Percentiles rank a stretch among this genome's conserved stretches.
phyloP scores from a whole-genome alignment of 495 filamentous ascomycete species.

The Xeromyces bisporus region DNA sequence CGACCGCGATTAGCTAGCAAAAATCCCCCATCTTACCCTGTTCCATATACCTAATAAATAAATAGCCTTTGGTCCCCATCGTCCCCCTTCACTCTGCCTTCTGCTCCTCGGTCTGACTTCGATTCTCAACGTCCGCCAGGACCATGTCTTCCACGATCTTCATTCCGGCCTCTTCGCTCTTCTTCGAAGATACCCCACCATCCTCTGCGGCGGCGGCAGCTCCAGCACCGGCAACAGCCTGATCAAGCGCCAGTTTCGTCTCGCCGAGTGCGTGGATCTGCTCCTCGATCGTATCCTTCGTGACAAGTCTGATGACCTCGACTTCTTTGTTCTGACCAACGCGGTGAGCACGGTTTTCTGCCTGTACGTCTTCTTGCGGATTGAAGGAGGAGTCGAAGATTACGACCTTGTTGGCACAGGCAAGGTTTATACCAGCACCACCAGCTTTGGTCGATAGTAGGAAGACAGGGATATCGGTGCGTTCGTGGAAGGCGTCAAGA shows the following conservation, averaged over 20 bases:
- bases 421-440: constrained; percentile 87
- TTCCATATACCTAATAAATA: too few species aligned
- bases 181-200: constrained; percentile 28
- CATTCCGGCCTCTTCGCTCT: constrained; percentile 39
- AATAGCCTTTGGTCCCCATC: too few species aligned
- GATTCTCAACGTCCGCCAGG: constrained; percentile 18
- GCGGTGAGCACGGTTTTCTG: constrained; percentile 89
- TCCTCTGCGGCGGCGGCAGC: constrained; percentile 10
- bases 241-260: constrained; percentile 84
- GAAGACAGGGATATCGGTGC: constrained; percentile 71
- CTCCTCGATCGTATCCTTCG: constrained; percentile 74
- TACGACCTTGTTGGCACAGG: constrained; percentile 89
- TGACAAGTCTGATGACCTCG: constrained; percentile 71
- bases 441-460: constrained; percentile 85
- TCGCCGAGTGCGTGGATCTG: constrained; percentile 78
- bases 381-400: constrained; percentile 95
- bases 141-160: constrained; percentile 51
- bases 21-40: too few species aligned
- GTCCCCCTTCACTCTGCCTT: too few species aligned
- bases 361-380: constrained; percentile 90
- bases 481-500: constrained; percentile 58
- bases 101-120: too few species aligned
- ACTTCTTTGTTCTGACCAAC: constrained; percentile 83
- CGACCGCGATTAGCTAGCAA: too few species aligned
- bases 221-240: constrained; percentile 60